phyloP scores from a whole-genome alignment of 495 filamentous ascomycete species.

The Hypoxylon intermedium region DNA sequence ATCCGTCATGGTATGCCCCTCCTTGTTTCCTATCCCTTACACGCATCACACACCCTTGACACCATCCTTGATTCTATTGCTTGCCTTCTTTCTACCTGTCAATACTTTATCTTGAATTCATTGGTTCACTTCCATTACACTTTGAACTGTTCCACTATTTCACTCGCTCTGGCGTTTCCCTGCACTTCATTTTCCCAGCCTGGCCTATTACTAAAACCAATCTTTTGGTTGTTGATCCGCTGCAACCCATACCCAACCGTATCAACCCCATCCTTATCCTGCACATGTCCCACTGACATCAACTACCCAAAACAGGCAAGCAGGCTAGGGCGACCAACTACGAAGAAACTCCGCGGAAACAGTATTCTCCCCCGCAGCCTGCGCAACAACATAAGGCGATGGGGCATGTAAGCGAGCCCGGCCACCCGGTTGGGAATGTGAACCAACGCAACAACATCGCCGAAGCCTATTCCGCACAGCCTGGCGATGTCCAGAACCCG shows the following conservation, averaged over 20 bases:
- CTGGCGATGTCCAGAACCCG: slow-evolving; percentile 58
- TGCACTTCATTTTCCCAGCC: neutral
- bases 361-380: slow-evolving; percentile 62
- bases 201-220: neutral
- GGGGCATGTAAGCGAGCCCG: slow-evolving; percentile 59
- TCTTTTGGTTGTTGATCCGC: neutral
- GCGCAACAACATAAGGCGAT: slow-evolving; percentile 50
- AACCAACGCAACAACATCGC: slow-evolving; percentile 44
- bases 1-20: slow-evolving; percentile 80
- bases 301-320: slow-evolving; percentile 61
- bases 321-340: slow-evolving; percentile 78
- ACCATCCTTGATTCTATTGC: no score
- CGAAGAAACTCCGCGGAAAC: slow-evolving; percentile 58
- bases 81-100: neutral
- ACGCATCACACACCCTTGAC: neutral
- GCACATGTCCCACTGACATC: slow-evolving; percentile 43
- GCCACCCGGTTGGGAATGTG: slow-evolving; percentile 50
- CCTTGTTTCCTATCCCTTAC: slow-evolving; percentile 8
- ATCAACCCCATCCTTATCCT: slow-evolving; percentile 2
- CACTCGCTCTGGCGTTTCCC: neutral
- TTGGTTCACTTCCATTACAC: neutral
- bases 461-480: slow-evolving; percentile 64
- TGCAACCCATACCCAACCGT: neutral
- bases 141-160: neutral
- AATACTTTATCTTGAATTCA: slow-evolving; percentile 10